Evolutionary conservation across 1,284 basidiomycete genomes (phyloP).

Genomic region (Cryptococcus jaspeensis): DNA sequence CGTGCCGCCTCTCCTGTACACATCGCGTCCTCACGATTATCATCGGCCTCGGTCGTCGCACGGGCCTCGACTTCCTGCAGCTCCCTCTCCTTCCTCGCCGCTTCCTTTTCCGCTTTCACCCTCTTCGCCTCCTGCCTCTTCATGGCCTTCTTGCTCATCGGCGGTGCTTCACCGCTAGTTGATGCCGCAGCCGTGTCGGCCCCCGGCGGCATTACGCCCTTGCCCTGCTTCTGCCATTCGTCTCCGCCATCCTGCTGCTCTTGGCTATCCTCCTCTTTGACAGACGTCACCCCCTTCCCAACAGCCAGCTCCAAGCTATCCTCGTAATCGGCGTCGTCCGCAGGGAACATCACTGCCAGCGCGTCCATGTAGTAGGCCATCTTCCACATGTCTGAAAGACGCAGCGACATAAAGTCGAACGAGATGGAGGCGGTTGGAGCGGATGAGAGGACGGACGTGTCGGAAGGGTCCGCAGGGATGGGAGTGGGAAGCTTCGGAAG

Average conservation of each 20-base stretch:
- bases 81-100: no score
- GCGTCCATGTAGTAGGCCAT: slow-evolving; percentile 69
- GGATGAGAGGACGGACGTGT: background rate
- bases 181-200: no score
- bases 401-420: slow-evolving; percentile 74
- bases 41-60: no score
- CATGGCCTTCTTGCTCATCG: no score
- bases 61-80: no score
- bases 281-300: slow-evolving; percentile 13
- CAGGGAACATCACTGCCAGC: slow-evolving; percentile 65
- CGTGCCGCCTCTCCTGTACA: no score
- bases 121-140: no score
- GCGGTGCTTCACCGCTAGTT: no score
- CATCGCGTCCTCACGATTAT: no score
- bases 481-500: slow-evolving; percentile 58
- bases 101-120: no score
- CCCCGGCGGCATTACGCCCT: no score
- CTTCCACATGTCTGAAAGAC: slow-evolving; percentile 77
- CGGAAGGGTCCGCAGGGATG: background rate
- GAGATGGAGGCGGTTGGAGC: slow-evolving; percentile 62
- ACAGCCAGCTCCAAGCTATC: slow-evolving; percentile 13
- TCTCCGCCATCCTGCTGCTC: slow-evolving; percentile 1
- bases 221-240: background rate
- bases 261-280: background rate
- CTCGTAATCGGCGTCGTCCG: slow-evolving; percentile 61